Percentiles rank a stretch among this genome's conserved stretches.
phyloP scores from a whole-genome alignment of 2,329 filamentous ascomycete genomes.

The Cladorrhinum sp. region DNA sequence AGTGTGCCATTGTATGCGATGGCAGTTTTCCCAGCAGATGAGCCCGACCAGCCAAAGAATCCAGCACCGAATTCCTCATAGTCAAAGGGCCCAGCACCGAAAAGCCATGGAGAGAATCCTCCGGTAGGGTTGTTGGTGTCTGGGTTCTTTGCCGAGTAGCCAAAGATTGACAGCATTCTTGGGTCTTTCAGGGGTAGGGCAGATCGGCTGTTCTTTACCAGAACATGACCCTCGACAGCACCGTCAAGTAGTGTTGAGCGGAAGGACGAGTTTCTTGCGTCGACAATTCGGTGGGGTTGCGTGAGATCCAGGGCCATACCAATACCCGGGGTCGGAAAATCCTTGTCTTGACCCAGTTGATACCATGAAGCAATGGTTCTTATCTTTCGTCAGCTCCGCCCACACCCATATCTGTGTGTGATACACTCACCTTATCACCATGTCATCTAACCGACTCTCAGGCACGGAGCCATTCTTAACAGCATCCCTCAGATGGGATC shows the following conservation, averaged over 20 bases:
- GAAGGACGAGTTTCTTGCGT: slow-evolving; percentile 50
- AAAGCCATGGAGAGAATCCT: slow-evolving; percentile 37
- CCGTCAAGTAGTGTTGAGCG: slow-evolving; percentile 48
- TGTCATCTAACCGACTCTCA: slow-evolving; percentile 56
- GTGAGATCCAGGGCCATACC: slow-evolving; percentile 51
- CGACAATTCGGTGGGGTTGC: slow-evolving; percentile 49
- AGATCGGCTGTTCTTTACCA: slow-evolving; percentile 59
- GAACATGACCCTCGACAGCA: slow-evolving; percentile 61
- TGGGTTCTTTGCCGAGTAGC: slow-evolving; percentile 55
- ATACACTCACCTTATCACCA: slow-evolving; percentile 46
- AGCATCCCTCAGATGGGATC: slow-evolving; percentile 54
- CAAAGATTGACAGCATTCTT: slow-evolving; percentile 55
- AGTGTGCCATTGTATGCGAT: slow-evolving; percentile 45
- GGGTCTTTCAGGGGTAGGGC: slow-evolving; percentile 53
- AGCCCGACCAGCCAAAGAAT: slow-evolving; percentile 29
- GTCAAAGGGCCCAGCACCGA: slow-evolving; percentile 40
- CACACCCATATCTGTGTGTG: background rate
- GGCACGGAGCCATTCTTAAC: slow-evolving; percentile 60
- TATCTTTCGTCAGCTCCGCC: slow-evolving; percentile 18
- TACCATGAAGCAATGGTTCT: slow-evolving; percentile 55
- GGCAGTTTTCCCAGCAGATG: slow-evolving; percentile 19
- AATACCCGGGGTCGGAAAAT: slow-evolving; percentile 45
- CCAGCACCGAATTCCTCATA: slow-evolving; percentile 31
- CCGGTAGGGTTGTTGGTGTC: slow-evolving; percentile 42
- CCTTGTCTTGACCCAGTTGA: slow-evolving; percentile 50